Base-by-base conservation (phyloP, 495 filamentous ascomycete genomes). In the Talaromyces nanjingensis region DNA sequence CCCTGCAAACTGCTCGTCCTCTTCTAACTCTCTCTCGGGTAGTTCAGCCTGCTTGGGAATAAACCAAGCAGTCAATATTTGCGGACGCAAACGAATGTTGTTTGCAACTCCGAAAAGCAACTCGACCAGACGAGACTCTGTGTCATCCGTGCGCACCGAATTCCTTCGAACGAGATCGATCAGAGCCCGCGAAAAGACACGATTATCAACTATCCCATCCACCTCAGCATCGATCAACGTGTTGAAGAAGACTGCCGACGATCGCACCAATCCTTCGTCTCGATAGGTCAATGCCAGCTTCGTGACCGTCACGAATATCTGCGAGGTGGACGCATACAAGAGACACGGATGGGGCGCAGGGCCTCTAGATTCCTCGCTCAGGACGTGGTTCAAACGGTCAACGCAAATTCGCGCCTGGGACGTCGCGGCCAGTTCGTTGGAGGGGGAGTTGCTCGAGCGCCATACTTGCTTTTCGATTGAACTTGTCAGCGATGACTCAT, bases 151-250 rank as follows among this genome's bases (percentile, higher is more conserved):
- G 42, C 81, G 78, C 60, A 87, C 86, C 61, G 78, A 72, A 1
- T 77, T 75, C 14, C 75, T 76, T 8, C 77, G 75, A 5, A 97
- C 81, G 63, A 98, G 82, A 65, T 88, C 88, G 65, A 96, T 92
- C 66, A 98, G 72, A 65, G 89, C 89, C 55, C 87, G 84, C 2
- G 93, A 91, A 72, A 99, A 99, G 39, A 82, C 79, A 33, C 89
- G 83, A 67, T 89, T 91, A 66, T 92, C 89, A 27, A 97, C 85
- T 65, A 97, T 94, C 47, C 91, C 89, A 68, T 97, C 93, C 71
- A 97, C 92, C 72, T 97, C 93, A 71, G 91, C 93, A 68, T 99
- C 93, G 65, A 99, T 89, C 55, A 99, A 81, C 6, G 89, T 91
- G 52, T 89, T 89, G 75, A 96, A 97, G 67, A 96, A 84, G 14